A percentile compares a stretch with the other conserved stretches of the same genome.
Conservation (phyloP, 192 early-diverging fungal species). For the Spinellus fusiger region DNA sequence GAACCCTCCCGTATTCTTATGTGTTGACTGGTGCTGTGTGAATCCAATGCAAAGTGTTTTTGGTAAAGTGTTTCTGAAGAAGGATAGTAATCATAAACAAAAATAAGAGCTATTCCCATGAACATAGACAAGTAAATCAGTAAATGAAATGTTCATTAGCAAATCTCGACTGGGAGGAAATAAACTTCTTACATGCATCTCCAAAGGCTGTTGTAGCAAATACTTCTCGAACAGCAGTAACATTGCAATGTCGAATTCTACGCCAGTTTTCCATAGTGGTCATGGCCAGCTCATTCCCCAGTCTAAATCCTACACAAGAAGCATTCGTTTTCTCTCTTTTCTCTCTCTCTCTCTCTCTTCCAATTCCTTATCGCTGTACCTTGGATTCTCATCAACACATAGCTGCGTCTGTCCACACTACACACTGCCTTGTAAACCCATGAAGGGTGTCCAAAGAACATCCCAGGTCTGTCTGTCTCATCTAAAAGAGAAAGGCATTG, state of each 20-base stretch:
- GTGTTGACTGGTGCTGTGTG: conserved; percentile 27
- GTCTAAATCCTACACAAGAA: conserved; percentile 45
- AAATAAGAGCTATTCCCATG: conserved; percentile 61
- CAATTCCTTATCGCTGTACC: conserved; percentile 31
- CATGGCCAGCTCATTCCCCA: conserved; percentile 79
- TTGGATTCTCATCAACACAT: conserved; percentile 79
- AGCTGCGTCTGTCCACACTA: conserved; percentile 79
- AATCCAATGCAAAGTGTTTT: conserved; percentile 53
- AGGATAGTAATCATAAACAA: conserved; percentile 94
- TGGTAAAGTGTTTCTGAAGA: conserved; percentile 61
- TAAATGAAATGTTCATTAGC: no score
- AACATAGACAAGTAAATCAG: not conserved
- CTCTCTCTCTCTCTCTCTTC: not conserved
- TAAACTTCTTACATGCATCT: conserved; percentile 64
- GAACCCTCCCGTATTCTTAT: not conserved
- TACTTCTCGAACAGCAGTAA: conserved; percentile 86
- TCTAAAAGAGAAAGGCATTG: conserved; percentile 74
- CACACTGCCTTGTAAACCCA: conserved; percentile 84
- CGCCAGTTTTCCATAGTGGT: conserved; percentile 81
- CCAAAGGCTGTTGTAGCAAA: conserved; percentile 96
- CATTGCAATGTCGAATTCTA: conserved; percentile 70
- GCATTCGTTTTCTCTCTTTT: not conserved
- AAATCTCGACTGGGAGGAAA: no score
- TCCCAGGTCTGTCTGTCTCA: conserved; percentile 44
- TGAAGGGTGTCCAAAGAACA: conserved; percentile 64